Evolutionary conservation across 2,329 filamentous ascomycete genomes (phyloP), one percentile per base, ranked within the genome.

Genomic region (Cercospora sp.): DNA sequence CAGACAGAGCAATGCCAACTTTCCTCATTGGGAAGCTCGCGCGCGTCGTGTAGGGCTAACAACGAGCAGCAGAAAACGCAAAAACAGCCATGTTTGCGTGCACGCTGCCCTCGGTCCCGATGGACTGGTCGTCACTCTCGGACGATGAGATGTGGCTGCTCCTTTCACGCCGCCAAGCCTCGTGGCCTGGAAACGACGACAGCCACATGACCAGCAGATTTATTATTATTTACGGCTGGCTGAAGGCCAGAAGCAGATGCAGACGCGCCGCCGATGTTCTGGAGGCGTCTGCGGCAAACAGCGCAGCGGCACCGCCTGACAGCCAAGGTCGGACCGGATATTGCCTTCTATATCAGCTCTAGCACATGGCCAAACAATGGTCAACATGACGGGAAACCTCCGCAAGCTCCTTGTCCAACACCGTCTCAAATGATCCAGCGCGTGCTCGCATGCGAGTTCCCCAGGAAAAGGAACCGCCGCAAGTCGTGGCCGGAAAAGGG

Each of bases 21-120:
- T 51, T 13, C 18, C 45, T 51, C 12, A 23, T 51, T 6, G 45
- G 42, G 18, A 48, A 48, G 36, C 36, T 39, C 42, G 42, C 42
- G 42, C 42, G 18, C 42, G 18, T 23, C 18, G n/a, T 26, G 45
- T 20, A 51, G 45, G 23, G 53, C 26, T 58, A 26, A 31, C 18
- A 26, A 23, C 9, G 48, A 53, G 18, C 48, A n/a, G 23, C 1
- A 57, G 53, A 26, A 57, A 57, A 57, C n/a, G 53, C 42, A 48
- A 48, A 48, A 48, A 5, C 42, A 48, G 42, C 42, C 42, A 48
- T 48, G 42, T 48, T 10, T 20, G n/a, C 18, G 31, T 42, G 26
- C 39, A 48, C 42, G 28, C 20, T 51, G 36, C 23, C 60, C 33
- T 63, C 42, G 60, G 60, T 53, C 59, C 59, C 59, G 33, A 61